phyloP scores from a whole-genome alignment of 257 asterid species.

The Solanum bulbocastanum region DNA sequence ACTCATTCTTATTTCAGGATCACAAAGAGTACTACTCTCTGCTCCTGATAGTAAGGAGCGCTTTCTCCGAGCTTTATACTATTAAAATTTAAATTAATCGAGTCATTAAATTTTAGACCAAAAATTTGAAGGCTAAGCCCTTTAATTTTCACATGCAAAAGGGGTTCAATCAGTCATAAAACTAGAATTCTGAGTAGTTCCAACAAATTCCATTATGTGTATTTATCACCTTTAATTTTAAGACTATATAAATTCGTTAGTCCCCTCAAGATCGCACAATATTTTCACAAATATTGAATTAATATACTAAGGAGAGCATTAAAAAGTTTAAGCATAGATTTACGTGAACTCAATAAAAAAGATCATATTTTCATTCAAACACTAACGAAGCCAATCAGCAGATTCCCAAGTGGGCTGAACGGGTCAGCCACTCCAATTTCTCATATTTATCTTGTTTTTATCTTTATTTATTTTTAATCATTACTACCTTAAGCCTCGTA shows the following conservation, averaged over 20 bases:
- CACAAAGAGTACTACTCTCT: neutral
- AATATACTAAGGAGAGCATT: too few species aligned
- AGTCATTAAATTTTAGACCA: neutral
- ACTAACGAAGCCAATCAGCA: neutral
- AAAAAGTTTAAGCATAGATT: too few species aligned
- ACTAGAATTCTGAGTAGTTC: neutral
- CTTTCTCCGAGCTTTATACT: neutral
- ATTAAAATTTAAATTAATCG: neutral
- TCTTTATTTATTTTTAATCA: neutral
- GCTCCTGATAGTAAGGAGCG: neutral
- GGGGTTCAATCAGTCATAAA: neutral
- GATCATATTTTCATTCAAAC: neutral
- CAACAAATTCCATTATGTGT: neutral
- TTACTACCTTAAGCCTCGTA: neutral
- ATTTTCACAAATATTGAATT: too few species aligned
- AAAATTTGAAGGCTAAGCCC: neutral
- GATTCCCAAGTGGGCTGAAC: neutral
- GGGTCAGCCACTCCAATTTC: neutral
- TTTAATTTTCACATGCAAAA: neutral
- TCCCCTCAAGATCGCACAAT: too few species aligned
- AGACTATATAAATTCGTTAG: too few species aligned
- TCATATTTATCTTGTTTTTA: neutral
- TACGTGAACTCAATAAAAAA: neutral
- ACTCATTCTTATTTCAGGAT: neutral
- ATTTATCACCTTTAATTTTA: neutral